phyloP scores from a whole-genome alignment of 1,284 basidiomycete species.

The Macrocybe sp. region DNA sequence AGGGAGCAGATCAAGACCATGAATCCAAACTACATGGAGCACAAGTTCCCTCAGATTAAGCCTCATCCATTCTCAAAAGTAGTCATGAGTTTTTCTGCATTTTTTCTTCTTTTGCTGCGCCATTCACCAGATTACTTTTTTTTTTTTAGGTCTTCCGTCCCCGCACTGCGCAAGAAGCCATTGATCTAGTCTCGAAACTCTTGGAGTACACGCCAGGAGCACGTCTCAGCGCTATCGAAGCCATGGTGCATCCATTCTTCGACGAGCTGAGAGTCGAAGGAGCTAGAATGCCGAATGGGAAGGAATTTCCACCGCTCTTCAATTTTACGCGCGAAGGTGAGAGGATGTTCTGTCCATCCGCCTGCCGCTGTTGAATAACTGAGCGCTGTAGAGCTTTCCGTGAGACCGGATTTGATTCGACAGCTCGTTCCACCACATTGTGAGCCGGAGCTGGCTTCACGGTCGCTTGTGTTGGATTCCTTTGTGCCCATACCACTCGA shows the following conservation, averaged over 20 bases:
- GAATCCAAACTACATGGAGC: constrained; percentile 99
- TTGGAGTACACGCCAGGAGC: constrained; percentile 97
- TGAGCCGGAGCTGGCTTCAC: constrained; percentile 83
- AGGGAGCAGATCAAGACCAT: constrained; percentile 99
- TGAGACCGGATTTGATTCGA: constrained; percentile 91
- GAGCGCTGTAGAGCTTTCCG: constrained; percentile 76
- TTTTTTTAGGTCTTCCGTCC: constrained; percentile 88
- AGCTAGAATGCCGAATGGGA: constrained; percentile 93
- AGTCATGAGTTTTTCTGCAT: constrained; percentile 16
- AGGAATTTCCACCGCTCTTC: constrained; percentile 92
- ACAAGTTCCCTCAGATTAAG: constrained; percentile 99
- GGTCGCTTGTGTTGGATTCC: constrained; percentile 84
- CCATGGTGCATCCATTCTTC: constrained; percentile 96
- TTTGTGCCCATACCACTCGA: constrained; percentile 95
- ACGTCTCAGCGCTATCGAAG: constrained; percentile 89
- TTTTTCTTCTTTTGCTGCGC: constrained; percentile 9
- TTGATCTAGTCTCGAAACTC: constrained; percentile 92
- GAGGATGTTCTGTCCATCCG: constrained; percentile 19
- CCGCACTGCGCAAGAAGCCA: constrained; percentile 93
- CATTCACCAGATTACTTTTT: neutral
- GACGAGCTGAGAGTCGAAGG: constrained; percentile 91
- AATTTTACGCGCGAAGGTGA: constrained; percentile 95
- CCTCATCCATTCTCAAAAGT: constrained; percentile 94
- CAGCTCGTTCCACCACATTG: constrained; percentile 88
- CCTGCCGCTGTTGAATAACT: neutral